These are phyloP conservation scores for Talaromyces sp. DNA, from an alignment of 2,329 filamentous ascomycete genomes.

Conservation along the genomic window DNA sequence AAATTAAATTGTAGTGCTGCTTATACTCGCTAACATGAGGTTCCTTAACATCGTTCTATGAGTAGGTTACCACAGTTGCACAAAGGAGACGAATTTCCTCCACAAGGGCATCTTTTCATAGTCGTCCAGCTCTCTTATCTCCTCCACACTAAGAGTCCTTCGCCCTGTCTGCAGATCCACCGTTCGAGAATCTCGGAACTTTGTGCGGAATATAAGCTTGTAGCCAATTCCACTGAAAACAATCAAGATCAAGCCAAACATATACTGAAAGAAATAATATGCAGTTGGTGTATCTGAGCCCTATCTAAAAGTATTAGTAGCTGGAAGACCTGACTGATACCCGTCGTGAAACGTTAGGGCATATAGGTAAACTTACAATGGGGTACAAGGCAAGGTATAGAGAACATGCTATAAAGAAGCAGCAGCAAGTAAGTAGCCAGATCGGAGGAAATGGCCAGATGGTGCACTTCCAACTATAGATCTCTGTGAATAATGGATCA, in stretches of 20 bases:
- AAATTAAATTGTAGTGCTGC: too few relatives aligned
- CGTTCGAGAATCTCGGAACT: conserved; percentile 14
- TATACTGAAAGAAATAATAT: conserved; percentile 23
- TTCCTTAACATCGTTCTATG: background rate
- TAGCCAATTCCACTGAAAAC: conserved; percentile 16
- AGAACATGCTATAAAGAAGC: conserved; percentile 8
- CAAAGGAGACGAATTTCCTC: conserved; percentile 14
- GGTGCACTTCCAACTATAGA: conserved; percentile 6
- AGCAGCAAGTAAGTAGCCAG: conserved; percentile 14
- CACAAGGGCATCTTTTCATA: conserved; percentile 18
- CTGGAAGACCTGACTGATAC: background rate
- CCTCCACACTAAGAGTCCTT: conserved; percentile 15
- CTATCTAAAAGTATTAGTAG: background rate
- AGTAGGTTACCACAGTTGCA: conserved; percentile 1
- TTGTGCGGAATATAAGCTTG: conserved; percentile 20
- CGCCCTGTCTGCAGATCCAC: conserved; percentile 19
- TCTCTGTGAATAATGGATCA: conserved; percentile 29
- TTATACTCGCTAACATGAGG: too few relatives aligned
- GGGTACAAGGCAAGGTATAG: conserved; percentile 4
- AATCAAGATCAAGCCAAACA: conserved; percentile 21
- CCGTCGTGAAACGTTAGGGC: background rate
- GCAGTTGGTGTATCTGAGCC: background rate
- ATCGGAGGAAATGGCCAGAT: conserved; percentile 1
- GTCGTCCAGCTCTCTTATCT: conserved; percentile 17
- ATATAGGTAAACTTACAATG: background rate